phyloP scores from a whole-genome alignment of 345 rosid genomes.

The Ceriops zippeliana region DNA sequence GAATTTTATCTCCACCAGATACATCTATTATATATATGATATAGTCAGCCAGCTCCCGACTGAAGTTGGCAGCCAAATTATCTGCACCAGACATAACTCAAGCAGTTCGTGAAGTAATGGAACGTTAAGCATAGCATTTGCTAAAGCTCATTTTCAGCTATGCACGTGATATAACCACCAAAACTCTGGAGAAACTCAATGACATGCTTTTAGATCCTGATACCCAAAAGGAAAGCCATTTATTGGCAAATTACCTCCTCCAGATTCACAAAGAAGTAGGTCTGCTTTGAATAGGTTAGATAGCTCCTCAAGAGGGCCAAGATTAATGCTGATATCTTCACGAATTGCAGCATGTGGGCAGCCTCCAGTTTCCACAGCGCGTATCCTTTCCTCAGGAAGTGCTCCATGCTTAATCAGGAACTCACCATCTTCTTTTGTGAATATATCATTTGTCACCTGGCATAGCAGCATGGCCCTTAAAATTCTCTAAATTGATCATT shows the following conservation, averaged over 20 bases:
- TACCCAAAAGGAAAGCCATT: background rate
- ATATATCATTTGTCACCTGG: conserved; percentile 97
- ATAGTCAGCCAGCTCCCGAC: conserved; percentile 91
- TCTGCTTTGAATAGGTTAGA: conserved; percentile 81
- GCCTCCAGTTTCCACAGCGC: conserved; percentile 94
- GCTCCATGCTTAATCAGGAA: conserved; percentile 91
- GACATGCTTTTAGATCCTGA: background rate
- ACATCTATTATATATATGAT: conserved; percentile 94
- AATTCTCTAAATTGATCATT: conserved; percentile 2
- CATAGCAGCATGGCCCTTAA: conserved; percentile 1
- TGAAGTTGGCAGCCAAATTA: conserved; percentile 94
- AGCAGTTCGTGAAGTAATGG: background rate
- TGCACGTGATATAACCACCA: no score
- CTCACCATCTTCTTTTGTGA: conserved; percentile 95
- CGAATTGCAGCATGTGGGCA: conserved; percentile 99
- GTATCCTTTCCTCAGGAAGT: conserved; percentile 87
- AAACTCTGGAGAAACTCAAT: no score
- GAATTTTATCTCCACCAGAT: conserved; percentile 90
- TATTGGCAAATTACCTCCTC: conserved; percentile 63
- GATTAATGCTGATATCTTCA: conserved; percentile 94
- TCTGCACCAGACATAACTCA: conserved; percentile 45
- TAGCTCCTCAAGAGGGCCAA: conserved; percentile 97
- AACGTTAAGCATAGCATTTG: no score
- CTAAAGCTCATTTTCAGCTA: no score
- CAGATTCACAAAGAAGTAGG: conserved; percentile 92